Evolutionary conservation across 2,329 filamentous ascomycete species (phyloP), one percentile per base, ranked within the genome.

Genomic region (Leptographium radiaticola): DNA sequence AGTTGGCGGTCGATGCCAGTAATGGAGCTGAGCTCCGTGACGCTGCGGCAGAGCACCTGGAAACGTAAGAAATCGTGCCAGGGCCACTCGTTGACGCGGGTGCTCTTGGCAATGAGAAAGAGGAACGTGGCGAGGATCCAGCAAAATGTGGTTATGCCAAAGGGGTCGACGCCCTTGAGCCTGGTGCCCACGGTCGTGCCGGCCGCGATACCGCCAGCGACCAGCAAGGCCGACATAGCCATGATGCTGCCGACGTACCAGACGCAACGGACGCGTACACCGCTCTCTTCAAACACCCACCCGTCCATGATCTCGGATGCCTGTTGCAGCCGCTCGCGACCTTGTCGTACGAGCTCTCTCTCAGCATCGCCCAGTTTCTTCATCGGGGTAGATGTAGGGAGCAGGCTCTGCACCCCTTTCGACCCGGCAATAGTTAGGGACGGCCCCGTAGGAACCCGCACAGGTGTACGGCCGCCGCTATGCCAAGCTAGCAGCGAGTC

Each of bases 61-160:
- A 58, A 45, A 20, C 53, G 60, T n/a, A 67, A 49, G 40, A 67
- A 67, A 54, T 65, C 63, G 25, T 60, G 57, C 65, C 65, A 67
- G 1, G 62, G 44, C 65, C 65, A 67, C 13, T 61, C 55, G 16
- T 59, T 51, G 15, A 67, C 63, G 4, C 58, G 55, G n/a, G 62
- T 47, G 49, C 56, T 60, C 57, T 67, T 66, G 39, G 52, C 56
- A 0, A 66, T 42, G 4, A 67, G 56, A 5, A 66, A 48, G 30
- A 64, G 13, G 42, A 67, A 65, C 2, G 56, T 64, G 10, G 63
- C 60, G 0, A 65, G 47, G 0, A 61, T 59, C 65, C 64, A 67
- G 20, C 45, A 47, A 54, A 60, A 67, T 20, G 58, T 58, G 1
- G 64, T 58, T 20, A 67, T 57, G 50, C 64, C 63, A 57, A 65